Evolutionary conservation across 345 rosid genomes (phyloP), one percentile per base, ranked within the genome.

Genomic region (Euphorbia pulcherrima): DNA sequence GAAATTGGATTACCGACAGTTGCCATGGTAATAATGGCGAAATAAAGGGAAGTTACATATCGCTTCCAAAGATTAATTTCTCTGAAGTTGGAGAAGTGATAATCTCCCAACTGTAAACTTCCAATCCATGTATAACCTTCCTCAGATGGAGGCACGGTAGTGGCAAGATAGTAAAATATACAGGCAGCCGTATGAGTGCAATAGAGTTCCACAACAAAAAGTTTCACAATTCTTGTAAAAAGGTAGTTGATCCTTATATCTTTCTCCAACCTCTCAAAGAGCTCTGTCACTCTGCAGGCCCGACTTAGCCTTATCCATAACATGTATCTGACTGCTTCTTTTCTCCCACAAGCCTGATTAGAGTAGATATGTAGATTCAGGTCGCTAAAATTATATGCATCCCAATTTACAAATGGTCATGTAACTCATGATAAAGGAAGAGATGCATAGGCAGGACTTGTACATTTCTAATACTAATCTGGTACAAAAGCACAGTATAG

Each of bases 151-250:
- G 98, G 96, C 27, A 90, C 13, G 11, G 97, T 92, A 7, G 98
- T 88, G 8, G 98, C 98, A 41, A 92, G 89, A 79, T 87, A 92
- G 72, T 92, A 90, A 71, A 92, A 90, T 68, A 92, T 88, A 75
- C 95, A 92, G 24, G 97, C 97, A 16, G 98, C 98, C 0, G 96
- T 84, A 70, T 92, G 97, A 0, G 98, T 92, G 79, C 98, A 88
- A 57, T 92, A 88, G 41, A 85, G 84, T 68, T 92, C 97, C 5
- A 92, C 96, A 2, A 81, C 90, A n/a, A 92, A 75, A 67, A 92
- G 98, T 75, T 90, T 92, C 62, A 85, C 77, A 56, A 90, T 92
- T 73, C 98, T 76, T 0, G 87, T 87, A 71, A 86, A 88, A 20
- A 88, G 87, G 72, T 92, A 90, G 73, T 84, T 92, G 81, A 92